A percentile compares a stretch with the other conserved stretches of the same genome.
phyloP scores from a whole-genome alignment of 306 rosid genomes.

The Ceratonia siliqua region DNA sequence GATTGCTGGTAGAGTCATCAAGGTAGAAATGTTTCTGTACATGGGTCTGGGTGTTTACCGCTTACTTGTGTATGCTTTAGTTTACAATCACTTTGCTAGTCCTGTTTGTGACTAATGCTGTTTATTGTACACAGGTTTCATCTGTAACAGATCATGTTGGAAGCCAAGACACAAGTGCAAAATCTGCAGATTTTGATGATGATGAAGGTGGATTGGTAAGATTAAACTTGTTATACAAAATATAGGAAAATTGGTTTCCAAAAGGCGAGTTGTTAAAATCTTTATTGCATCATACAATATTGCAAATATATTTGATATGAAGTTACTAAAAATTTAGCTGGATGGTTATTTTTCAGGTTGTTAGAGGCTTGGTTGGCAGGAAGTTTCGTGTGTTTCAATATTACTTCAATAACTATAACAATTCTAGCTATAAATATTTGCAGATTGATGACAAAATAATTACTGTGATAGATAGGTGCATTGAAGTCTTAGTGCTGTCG shows the following conservation, averaged over 20 bases:
- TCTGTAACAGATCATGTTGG: constrained; percentile 94
- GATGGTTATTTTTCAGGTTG: constrained; percentile 18
- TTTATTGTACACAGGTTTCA: constrained; percentile 65
- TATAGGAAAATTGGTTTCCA: not conserved
- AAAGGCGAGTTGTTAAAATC: constrained; percentile 1
- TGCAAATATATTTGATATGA: constrained; percentile 17
- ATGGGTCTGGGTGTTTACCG: not conserved
- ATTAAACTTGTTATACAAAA: not conserved
- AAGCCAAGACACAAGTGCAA: constrained; percentile 76
- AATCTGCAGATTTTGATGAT: constrained; percentile 93
- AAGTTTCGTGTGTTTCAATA: constrained; percentile 23
- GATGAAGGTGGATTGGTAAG: constrained; percentile 99
- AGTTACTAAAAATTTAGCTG: not conserved
- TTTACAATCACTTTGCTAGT: constrained; percentile 8
- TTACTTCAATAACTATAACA: not conserved
- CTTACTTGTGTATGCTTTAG: too few relatives aligned
- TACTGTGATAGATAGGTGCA: not conserved
- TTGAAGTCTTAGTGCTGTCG: constrained; percentile 22
- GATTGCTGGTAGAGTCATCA: constrained; percentile 91
- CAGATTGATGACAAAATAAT: constrained; percentile 23
- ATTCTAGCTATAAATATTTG: constrained; percentile 5
- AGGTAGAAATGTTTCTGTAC: constrained; percentile 57
- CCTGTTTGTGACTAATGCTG: constrained; percentile 24
- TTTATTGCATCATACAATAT: not conserved
- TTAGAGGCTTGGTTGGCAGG: constrained; percentile 24